Evolutionary conservation across 1,284 basidiomycete species (phyloP).

Genomic region (Waitea zeae): DNA sequence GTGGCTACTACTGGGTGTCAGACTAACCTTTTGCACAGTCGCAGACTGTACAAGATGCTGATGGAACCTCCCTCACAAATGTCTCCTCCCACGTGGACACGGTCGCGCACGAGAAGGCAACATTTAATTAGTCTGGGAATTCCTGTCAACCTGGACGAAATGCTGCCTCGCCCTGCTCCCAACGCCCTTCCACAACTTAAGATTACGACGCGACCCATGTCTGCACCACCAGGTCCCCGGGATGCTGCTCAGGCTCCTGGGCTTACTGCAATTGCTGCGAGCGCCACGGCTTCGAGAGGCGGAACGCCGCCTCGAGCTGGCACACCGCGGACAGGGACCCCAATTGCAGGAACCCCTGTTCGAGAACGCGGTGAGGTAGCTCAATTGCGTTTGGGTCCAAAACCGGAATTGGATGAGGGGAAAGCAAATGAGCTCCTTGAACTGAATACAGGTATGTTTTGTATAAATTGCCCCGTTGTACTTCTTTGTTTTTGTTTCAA

Average conservation of each 20-base stretch:
- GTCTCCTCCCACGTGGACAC: constrained; percentile 80
- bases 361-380: constrained; percentile 14
- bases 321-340: constrained; percentile 23
- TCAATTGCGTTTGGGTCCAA: constrained; percentile 51
- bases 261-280: no score
- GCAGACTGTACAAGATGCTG: constrained; percentile 55
- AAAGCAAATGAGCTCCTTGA: constrained; percentile 51
- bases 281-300: no score
- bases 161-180: constrained; percentile 55
- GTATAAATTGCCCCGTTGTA: constrained; percentile 6
- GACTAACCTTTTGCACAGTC: constrained; percentile 38
- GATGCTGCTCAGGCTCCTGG: no score
- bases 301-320: constrained; percentile 18
- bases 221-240: constrained; percentile 50
- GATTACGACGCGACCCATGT: constrained; percentile 68
- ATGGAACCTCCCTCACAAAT: constrained; percentile 45
- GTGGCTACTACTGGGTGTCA: constrained; percentile 10
- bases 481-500: neutral
- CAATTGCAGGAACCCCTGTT: constrained; percentile 42
- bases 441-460: constrained; percentile 53
- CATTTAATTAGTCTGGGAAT: constrained; percentile 82
- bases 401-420: constrained; percentile 50
- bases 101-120: constrained; percentile 74
- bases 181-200: constrained; percentile 64
- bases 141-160: constrained; percentile 86